Base-by-base conservation (phyloP, 139 green algal genomes). In the Ostreobium quekettii region DNA sequence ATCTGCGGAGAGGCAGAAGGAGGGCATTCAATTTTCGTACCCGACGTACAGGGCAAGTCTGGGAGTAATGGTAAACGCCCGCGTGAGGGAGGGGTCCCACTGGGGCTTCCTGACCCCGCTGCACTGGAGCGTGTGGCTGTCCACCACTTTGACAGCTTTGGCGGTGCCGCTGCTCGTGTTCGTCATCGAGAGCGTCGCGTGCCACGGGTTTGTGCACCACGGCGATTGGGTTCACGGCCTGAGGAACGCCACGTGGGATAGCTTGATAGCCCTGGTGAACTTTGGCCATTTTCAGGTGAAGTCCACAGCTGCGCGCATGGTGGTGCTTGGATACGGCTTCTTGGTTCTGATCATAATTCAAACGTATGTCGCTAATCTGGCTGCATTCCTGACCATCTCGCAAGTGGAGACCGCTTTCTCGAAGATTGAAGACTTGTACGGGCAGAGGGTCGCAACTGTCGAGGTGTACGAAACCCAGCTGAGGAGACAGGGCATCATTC, bases 361-460 rank as follows among this genome's bases (percentile, higher is more conserved):
- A 15, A 70, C 63, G 5, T 70, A 70, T 48, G 49, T 48, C 22
- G 63, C 63, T 4, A 70, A 70, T 42, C 63, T 70, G n/a, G 63
- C 63, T 3, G 63, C 63, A n/a, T 70, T 70, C 63, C 39, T 70
- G 29, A 70, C 63, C 33, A 48, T 70, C 63, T 48, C 26, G 19
- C 37, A 67, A 5, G 4, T 70, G 4, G 63, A 70, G 15, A n/a
- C 36, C 63, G n/a, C 26, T 4, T 48, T 70, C 63, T 48, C 15
- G 38, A 32, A 30, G 38, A 36, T 70, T 4, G 4, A 70, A 4
- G 63, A 70, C 8, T 42, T 70, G 63, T 30, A 28, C 36, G 63
- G 63, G 30, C 39, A 70, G 63, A 11, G 8, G 38, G 63, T 70
- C n/a, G 63, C 29, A 19, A 59, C 63, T 30, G 5, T 57, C 24